Percentiles rank a stretch among this genome's conserved stretches.
Evolutionary conservation across 495 filamentous ascomycete species (phyloP).

Genomic region (Aspergillus nanangensis): DNA sequence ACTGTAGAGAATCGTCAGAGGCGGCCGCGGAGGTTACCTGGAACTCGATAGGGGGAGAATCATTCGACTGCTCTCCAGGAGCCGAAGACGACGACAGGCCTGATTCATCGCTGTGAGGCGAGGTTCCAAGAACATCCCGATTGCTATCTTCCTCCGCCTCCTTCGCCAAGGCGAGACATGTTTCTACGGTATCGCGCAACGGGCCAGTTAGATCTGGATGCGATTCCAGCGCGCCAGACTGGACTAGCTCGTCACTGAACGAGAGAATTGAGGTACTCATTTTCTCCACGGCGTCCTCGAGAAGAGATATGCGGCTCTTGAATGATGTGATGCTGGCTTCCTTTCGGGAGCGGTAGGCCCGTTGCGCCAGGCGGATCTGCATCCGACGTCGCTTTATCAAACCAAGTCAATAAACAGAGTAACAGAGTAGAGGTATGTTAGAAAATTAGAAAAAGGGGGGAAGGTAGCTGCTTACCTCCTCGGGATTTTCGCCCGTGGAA

Average conservation of each 20-base stretch:
- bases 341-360: constrained; percentile 80
- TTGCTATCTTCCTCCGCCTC: constrained; percentile 10
- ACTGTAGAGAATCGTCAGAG: background rate
- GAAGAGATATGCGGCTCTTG: constrained; percentile 58
- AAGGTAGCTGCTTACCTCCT: background rate
- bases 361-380: constrained; percentile 83
- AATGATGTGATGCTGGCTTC: constrained; percentile 75
- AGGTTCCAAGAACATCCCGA: background rate
- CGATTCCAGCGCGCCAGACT: constrained; percentile 38
- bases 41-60: background rate
- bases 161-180: constrained; percentile 21
- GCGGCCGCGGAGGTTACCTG: background rate
- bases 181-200: constrained; percentile 30
- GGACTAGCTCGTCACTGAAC: constrained; percentile 59
- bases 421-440: background rate
- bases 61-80: background rate
- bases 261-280: constrained; percentile 70
- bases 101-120: background rate
- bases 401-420: background rate
- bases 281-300: constrained; percentile 63
- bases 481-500: background rate
- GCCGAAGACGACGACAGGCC: background rate
- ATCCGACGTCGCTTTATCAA: constrained; percentile 65
- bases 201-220: constrained; percentile 28
- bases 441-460: background rate